These are phyloP conservation scores for Geosiphon pyriformis DNA, from an alignment of 192 early-diverging fungal genomes.

Conservation along the genomic window DNA sequence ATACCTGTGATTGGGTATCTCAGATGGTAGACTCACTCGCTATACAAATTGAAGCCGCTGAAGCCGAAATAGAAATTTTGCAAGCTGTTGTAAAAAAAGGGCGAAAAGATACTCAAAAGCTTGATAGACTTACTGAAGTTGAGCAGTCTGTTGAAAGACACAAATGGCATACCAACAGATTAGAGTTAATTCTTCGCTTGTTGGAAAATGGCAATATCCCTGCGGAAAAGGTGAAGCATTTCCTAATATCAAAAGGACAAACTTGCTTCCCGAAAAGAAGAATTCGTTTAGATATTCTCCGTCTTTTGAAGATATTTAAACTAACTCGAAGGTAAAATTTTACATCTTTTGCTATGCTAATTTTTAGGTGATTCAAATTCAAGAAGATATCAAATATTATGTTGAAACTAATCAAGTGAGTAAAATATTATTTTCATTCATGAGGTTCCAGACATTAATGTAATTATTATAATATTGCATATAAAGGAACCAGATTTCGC, in stretches of 20 bases:
- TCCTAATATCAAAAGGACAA: no score
- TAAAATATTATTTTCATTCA: neutral
- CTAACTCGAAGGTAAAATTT: no score
- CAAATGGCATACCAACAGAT: slow-evolving; percentile 80
- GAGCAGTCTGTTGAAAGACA: slow-evolving; percentile 82
- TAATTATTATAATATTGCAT: neutral
- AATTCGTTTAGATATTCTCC: no score
- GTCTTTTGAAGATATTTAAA: no score
- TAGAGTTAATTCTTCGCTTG: slow-evolving; percentile 91
- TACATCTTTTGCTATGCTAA: no score
- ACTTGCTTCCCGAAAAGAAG: no score
- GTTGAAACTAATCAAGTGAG: slow-evolving; percentile 74
- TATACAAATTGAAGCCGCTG: slow-evolving; percentile 88
- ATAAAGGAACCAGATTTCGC: slow-evolving; percentile 80
- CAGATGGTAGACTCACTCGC: slow-evolving; percentile 76
- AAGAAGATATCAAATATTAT: slow-evolving; percentile 92
- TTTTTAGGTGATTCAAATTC: slow-evolving; percentile 65
- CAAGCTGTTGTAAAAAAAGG: slow-evolving; percentile 63
- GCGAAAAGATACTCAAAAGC: slow-evolving; percentile 73
- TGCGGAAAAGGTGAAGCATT: slow-evolving; percentile 84
- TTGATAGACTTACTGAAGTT: slow-evolving; percentile 64
- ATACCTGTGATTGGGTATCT: slow-evolving; percentile 80
- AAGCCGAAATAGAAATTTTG: slow-evolving; percentile 81
- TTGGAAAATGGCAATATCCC: slow-evolving; percentile 88
- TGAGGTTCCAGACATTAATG: no score